A percentile compares a stretch with the other conserved stretches of the same genome.
Conservation (phyloP, 805 yeast species). For the Metschnikowia orientalis region DNA sequence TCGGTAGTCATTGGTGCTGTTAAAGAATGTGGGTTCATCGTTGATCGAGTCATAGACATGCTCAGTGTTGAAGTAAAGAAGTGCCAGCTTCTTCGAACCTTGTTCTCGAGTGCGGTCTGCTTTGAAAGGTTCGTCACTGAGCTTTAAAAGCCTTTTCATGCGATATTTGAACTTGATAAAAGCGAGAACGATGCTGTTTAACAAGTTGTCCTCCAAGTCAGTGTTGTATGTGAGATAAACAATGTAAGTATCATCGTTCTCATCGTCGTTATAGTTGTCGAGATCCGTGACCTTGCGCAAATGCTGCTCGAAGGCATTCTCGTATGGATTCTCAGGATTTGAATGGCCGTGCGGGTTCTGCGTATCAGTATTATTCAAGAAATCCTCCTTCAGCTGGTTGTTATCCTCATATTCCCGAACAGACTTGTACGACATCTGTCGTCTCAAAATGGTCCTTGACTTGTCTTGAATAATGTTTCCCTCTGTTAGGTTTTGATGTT, state of each 20-base stretch:
- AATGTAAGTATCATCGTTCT: conserved; percentile 22
- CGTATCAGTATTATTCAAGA: conserved; percentile 1
- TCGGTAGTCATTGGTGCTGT: conserved; percentile 21
- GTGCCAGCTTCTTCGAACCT: conserved; percentile 1
- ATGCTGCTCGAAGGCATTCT: conserved; percentile 4
- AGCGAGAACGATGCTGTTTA: conserved; percentile 21
- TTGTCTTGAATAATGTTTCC: conserved; percentile 18
- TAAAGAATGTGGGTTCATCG: conserved; percentile 27
- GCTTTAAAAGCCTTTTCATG: conserved; percentile 6
- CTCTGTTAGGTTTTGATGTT: conserved; percentile 28
- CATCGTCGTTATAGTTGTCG: conserved; percentile 17
- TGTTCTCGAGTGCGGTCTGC: neutral
- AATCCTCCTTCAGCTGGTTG: neutral
- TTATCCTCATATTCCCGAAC: conserved; percentile 3
- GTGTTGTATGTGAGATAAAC: conserved; percentile 20
- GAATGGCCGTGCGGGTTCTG: neutral
- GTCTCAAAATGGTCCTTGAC: conserved; percentile 13
- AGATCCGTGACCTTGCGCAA: conserved; percentile 9
- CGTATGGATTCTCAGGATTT: conserved; percentile 5
- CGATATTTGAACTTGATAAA: conserved; percentile 23
- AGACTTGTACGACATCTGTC: conserved; percentile 19
- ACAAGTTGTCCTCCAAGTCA: conserved; percentile 17
- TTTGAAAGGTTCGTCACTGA: too few relatives aligned
- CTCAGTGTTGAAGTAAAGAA: conserved; percentile 8
- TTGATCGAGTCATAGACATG: conserved; percentile 31